Percentiles rank a stretch among this genome's conserved stretches.
Evolutionary conservation across 2,329 filamentous ascomycete species (phyloP).

Genomic region (Trichophyton verrucosum): DNA sequence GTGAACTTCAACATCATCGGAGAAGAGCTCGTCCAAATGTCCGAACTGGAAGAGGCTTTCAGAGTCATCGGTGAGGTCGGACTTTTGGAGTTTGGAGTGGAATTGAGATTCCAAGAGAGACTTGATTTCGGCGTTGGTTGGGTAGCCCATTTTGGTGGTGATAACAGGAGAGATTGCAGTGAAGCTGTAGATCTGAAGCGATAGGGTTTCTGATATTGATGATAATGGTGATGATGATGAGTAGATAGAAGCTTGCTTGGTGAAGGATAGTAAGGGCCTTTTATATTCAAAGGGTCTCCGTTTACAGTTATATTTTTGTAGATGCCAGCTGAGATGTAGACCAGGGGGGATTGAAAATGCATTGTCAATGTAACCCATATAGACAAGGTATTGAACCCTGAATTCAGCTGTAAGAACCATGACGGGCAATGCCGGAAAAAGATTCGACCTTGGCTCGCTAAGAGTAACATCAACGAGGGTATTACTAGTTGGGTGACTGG

Average conservation of each 20-base stretch:
- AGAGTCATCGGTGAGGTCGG: constrained; percentile 5
- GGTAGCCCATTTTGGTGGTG: constrained; percentile 6
- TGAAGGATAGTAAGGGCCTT: background rate
- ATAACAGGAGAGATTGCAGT: background rate
- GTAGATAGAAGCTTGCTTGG: background rate
- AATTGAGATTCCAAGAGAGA: constrained; percentile 8
- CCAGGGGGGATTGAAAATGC: background rate
- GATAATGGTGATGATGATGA: background rate
- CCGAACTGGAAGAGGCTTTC: constrained; percentile 9
- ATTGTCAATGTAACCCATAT: constrained; percentile 8
- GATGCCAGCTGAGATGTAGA: background rate
- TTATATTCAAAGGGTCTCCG: background rate
- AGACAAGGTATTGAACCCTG: background rate
- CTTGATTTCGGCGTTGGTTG: constrained; percentile 9
- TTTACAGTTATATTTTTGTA: background rate
- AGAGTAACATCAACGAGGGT: background rate
- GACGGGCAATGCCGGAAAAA: background rate
- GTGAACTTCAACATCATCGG: constrained; percentile 9
- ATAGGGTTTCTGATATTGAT: background rate
- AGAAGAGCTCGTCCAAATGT: constrained; percentile 7
- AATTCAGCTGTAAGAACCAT: background rate
- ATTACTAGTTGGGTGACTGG: background rate
- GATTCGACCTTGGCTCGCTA: background rate
- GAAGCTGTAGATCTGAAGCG: background rate
- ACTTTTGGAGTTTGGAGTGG: constrained; percentile 4